Conservation (phyloP, 495 filamentous ascomycete species). For the Aspergillus sparsus region DNA sequence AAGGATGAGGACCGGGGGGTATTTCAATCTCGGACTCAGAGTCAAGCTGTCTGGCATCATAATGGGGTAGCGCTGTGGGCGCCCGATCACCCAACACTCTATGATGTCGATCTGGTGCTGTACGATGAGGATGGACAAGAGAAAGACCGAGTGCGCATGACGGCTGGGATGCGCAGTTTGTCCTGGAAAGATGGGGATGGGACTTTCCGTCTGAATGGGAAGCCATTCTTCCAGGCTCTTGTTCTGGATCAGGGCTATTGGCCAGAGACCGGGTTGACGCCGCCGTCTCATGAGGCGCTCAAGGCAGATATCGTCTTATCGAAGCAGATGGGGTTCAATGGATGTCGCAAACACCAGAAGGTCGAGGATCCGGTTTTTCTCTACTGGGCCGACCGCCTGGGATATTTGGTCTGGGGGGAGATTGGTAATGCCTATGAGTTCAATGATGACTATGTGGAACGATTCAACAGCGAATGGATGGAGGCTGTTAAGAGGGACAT, state of each 20-base stretch:
- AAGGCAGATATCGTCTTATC: conserved; percentile 37
- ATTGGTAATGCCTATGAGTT: conserved; percentile 52
- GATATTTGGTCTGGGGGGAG: conserved; percentile 44
- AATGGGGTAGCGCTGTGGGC: conserved; percentile 39
- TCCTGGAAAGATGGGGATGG: conserved; percentile 39
- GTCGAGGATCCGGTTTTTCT: conserved; percentile 41
- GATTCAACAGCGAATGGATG: conserved; percentile 57
- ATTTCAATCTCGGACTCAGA: conserved; percentile 18
- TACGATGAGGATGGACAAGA: conserved; percentile 20
- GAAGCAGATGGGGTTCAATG: conserved; percentile 37
- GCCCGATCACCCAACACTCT: conserved; percentile 41
- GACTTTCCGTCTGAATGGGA: conserved; percentile 41
- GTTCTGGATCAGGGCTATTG: conserved; percentile 45
- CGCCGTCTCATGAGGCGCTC: conserved; percentile 36
- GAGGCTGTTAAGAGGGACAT: conserved; percentile 58
- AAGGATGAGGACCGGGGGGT: conserved; percentile 10
- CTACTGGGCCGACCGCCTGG: conserved; percentile 45
- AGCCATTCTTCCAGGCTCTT: conserved; percentile 41
- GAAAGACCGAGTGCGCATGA: conserved; percentile 36
- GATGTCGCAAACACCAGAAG: conserved; percentile 46
- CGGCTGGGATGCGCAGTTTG: conserved; percentile 39
- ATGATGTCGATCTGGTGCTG: conserved; percentile 36
- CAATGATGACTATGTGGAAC: conserved; percentile 49
- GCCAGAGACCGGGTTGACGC: conserved; percentile 42
- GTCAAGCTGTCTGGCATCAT: conserved; percentile 27